These are phyloP conservation scores for Citrullus mucosospermus DNA, from an alignment of 306 rosid genomes.

Conservation along the genomic window DNA sequence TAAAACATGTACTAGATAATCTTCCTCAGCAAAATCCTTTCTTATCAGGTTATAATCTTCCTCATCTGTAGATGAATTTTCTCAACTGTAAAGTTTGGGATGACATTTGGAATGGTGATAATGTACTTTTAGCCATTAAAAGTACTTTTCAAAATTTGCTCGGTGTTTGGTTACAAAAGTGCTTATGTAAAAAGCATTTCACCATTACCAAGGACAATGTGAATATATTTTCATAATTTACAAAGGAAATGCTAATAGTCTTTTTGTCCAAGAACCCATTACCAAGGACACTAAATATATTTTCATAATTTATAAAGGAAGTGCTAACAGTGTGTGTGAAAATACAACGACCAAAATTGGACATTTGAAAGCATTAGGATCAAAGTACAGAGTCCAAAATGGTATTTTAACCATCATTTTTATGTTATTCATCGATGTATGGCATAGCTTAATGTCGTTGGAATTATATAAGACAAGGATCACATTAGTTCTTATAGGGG, in stretches of 20 bases:
- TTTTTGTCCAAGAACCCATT: background rate
- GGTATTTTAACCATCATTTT: too few relatives aligned
- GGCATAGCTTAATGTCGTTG: background rate
- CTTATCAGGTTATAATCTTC: background rate
- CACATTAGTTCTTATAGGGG: background rate
- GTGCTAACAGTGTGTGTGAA: too few relatives aligned
- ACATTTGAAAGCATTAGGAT: too few relatives aligned
- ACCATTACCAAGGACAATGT: background rate
- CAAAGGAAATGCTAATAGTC: too few relatives aligned
- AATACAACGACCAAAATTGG: too few relatives aligned
- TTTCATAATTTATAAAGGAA: too few relatives aligned
- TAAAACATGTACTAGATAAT: background rate
- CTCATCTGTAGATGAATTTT: background rate
- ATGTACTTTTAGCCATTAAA: background rate
- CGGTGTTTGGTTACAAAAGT: background rate
- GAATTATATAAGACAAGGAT: background rate
- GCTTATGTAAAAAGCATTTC: too few relatives aligned
- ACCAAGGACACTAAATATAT: background rate
- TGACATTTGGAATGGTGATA: too few relatives aligned
- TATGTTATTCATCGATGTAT: background rate
- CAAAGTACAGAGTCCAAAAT: too few relatives aligned
- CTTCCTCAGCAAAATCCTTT: background rate
- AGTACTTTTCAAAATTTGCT: background rate
- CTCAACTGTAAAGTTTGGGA: background rate
- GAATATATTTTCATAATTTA: too few relatives aligned